phyloP scores from a whole-genome alignment of 768 basidiomycete genomes.

The Xerocomellus amylosporus region DNA sequence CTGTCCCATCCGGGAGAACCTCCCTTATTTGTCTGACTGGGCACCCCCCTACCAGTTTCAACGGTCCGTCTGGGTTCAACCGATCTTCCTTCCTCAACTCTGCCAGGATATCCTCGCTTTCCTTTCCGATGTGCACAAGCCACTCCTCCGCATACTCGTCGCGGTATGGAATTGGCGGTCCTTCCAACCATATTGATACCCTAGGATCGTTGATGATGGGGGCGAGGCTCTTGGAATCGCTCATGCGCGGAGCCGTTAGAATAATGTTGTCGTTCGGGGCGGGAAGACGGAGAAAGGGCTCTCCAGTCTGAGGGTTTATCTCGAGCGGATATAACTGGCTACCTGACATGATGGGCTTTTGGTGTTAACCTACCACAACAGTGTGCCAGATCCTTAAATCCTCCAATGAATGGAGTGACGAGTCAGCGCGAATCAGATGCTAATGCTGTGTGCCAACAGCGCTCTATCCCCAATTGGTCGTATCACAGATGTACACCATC shows the following conservation, averaged over 20 bases:
- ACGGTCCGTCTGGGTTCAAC: conserved; percentile 17
- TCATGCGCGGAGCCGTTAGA: conserved; percentile 53
- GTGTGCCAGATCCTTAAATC: not conserved
- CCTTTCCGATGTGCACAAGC: conserved; percentile 24
- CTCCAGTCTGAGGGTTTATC: conserved; percentile 41
- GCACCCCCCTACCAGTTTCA: conserved; percentile 39
- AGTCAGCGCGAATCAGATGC: conserved; percentile 4
- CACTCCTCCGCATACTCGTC: conserved; percentile 40
- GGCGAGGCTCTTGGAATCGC: conserved; percentile 39
- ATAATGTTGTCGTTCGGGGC: conserved; percentile 52
- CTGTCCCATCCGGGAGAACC: conserved; percentile 50
- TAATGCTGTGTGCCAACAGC: not conserved
- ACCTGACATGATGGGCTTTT: conserved; percentile 13
- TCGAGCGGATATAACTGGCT: conserved; percentile 39
- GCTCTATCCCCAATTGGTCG: not conserved
- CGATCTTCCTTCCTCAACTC: conserved; percentile 19
- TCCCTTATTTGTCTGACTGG: conserved; percentile 55
- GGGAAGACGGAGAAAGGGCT: conserved; percentile 55
- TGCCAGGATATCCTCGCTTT: conserved; percentile 22
- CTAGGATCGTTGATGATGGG: conserved; percentile 47
- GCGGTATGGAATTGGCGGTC: conserved; percentile 54
- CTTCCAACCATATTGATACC: conserved; percentile 45
- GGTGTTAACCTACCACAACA: not conserved
- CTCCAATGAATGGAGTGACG: not conserved
- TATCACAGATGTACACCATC: not conserved